Evolutionary conservation across 495 filamentous ascomycete species (phyloP), one percentile per base, ranked within the genome.

Genomic region (Aspergillus diversus): DNA sequence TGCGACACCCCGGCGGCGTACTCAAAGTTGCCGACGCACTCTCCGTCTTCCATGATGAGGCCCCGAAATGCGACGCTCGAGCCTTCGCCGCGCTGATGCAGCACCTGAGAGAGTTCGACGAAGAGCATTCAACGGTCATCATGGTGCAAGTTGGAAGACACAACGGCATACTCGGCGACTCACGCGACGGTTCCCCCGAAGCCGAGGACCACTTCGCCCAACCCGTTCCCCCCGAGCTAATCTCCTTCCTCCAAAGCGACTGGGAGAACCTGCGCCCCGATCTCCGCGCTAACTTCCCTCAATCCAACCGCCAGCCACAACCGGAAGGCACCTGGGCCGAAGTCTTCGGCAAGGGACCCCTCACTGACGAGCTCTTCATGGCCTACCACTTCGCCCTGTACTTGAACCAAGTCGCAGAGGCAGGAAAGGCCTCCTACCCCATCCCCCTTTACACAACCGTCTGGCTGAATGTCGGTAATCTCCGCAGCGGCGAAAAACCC

Each of bases 101-200:
- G 15, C 78, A 81, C 48, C 27, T 80, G 8, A 74, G 71, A 51
- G 71, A 79, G 12, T 49, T 78, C 11, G 80, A 82, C 54, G 69
- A 65, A 32, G 66, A 63, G 11, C 71, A 81, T 51, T 74, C 67
- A 5, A 81, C 79, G 3, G 77, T 82, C 11, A 59, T 82, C 17
- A 81, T 81, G 79, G 73, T 78, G 16, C 80, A 83, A 67, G 77
- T 83, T 21, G 78, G 82, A 70, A 82, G 81, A 52, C 79, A 83
- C 68, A 69, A 68, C 6, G 79, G 81, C 5, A 57, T 83, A 33
- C 68, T 82, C 7, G 77, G 79, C 5, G 79, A 83, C 46, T 81
- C 79, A 5, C 65, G 81, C 51, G 80, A 83, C 62, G 68, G 73
- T 11, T 74, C 70, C 32, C 35, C 58, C 2, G 69, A 65, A 11